These are phyloP conservation scores for Fusarium nisikadoi DNA, from an alignment of 2,329 filamentous ascomycete genomes.

Conservation along the genomic window DNA sequence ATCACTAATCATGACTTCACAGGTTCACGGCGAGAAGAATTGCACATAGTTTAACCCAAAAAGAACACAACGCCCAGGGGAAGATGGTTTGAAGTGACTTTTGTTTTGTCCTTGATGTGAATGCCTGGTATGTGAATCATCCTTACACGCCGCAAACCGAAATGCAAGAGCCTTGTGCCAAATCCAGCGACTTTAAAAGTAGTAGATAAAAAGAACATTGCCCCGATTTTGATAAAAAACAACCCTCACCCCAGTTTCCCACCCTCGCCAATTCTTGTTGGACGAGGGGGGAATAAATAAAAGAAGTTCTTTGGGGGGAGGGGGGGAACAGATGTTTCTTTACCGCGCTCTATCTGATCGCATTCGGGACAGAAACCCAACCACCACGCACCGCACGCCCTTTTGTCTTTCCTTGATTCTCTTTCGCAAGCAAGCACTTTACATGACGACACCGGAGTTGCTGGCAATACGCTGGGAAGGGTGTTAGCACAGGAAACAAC, in stretches of 20 bases:
- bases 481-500: constrained; percentile 45
- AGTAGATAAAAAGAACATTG: constrained; percentile 38
- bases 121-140: constrained; percentile 61
- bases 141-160: constrained; percentile 64
- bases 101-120: constrained; percentile 60
- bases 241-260: constrained; percentile 5
- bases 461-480: constrained; percentile 87
- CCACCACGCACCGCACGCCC: constrained; percentile 36
- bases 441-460: constrained; percentile 99
- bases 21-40: constrained; percentile 12
- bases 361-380: constrained; percentile 48
- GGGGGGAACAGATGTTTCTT: constrained; percentile 36
- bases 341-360: constrained; percentile 49
- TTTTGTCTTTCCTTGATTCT: constrained; percentile 45
- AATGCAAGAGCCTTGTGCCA: constrained; percentile 61
- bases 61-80: constrained; percentile 17
- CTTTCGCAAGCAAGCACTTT: constrained; percentile 60
- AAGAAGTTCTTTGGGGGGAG: constrained; percentile 34
- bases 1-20: background rate
- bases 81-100: constrained; percentile 47
- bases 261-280: constrained; percentile 22
- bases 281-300: constrained; percentile 2
- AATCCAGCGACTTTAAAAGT: constrained; percentile 52
- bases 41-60: constrained; percentile 21
- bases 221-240: constrained; percentile 30